Percentiles rank a stretch among this genome's conserved stretches.
Conservation (phyloP, 257 asterid genomes). For the Jasminum sambac region DNA sequence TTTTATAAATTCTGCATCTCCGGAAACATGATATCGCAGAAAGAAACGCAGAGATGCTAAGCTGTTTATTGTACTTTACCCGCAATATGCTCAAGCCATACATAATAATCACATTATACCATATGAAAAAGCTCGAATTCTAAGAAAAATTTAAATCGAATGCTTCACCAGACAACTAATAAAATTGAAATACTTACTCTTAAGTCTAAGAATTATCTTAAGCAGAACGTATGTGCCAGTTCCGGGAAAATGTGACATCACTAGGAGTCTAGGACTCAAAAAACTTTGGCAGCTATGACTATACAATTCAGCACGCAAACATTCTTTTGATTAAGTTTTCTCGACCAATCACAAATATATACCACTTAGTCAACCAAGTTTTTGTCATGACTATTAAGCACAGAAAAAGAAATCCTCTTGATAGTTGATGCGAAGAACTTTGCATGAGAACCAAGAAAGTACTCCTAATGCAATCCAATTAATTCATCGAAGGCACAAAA, state of each 20-base stretch:
- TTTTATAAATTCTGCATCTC: background rate
- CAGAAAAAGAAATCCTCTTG: background rate
- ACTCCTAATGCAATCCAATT: slow-evolving; percentile 1
- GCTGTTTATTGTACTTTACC: background rate
- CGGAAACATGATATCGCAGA: background rate
- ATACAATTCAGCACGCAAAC: background rate
- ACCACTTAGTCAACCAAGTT: background rate
- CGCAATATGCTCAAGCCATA: background rate
- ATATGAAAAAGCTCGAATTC: background rate
- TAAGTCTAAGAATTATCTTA: background rate
- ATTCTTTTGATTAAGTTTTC: slow-evolving; percentile 3
- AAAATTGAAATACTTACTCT: background rate
- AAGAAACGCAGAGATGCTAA: background rate
- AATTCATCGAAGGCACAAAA: slow-evolving; percentile 17
- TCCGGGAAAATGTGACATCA: slow-evolving; percentile 9
- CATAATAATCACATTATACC: background rate
- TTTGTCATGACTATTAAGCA: too few relatives aligned
- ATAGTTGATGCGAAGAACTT: background rate
- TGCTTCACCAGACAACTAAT: slow-evolving; percentile 2
- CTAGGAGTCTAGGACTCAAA: slow-evolving; percentile 8
- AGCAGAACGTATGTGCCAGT: background rate
- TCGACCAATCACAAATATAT: slow-evolving; percentile 7
- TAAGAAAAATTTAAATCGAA: background rate
- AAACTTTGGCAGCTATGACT: background rate
- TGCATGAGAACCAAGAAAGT: too few relatives aligned